phyloP scores from a whole-genome alignment of 23 red algal genomes.

The Pyropia haitanensis region DNA sequence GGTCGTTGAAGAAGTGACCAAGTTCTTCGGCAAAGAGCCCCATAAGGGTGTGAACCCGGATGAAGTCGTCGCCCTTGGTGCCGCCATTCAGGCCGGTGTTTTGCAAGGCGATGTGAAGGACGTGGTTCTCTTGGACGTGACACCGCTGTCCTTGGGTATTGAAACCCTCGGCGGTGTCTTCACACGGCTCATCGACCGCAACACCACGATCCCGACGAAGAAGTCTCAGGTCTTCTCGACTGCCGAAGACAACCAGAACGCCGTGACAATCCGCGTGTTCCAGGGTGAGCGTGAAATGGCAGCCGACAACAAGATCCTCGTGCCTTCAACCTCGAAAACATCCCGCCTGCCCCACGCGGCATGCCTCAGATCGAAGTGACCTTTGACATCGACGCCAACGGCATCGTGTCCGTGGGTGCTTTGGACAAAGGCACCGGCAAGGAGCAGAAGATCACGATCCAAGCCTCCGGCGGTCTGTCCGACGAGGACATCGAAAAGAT shows the following conservation, averaged over 20 bases:
- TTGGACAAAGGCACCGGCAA: conserved; percentile 89
- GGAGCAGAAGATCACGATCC: conserved; percentile 80
- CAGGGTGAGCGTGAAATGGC: conserved; percentile 93
- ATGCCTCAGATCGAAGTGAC: conserved; percentile 93
- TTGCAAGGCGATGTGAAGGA: conserved; percentile 80
- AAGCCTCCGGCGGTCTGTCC: conserved; percentile 62
- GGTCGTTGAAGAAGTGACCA: conserved; percentile 14
- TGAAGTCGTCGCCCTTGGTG: conserved; percentile 31
- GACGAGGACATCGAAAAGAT: conserved; percentile 81
- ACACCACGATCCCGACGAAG: conserved; percentile 94
- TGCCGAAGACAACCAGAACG: conserved; percentile 79
- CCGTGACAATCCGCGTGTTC: conserved; percentile 81
- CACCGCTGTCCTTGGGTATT: conserved; percentile 73
- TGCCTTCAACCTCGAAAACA: conserved; percentile 67
- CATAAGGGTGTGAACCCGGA: conserved; percentile 38
- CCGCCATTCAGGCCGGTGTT: conserved; percentile 24
- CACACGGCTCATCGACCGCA: conserved; percentile 74
- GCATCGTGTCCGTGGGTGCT: conserved; percentile 83
- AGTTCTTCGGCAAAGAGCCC: conserved; percentile 45
- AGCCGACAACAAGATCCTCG: conserved; percentile 81
- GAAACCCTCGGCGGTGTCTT: conserved; percentile 86
- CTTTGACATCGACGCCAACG: conserved; percentile 94
- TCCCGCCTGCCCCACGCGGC: conserved; percentile 80
- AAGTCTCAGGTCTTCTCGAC: conserved; percentile 92
- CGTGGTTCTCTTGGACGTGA: conserved; percentile 83